Evolutionary conservation across 2,329 filamentous ascomycete species (phyloP), one percentile per base, ranked within the genome.

Genomic region (Trichophyton benhamiae): DNA sequence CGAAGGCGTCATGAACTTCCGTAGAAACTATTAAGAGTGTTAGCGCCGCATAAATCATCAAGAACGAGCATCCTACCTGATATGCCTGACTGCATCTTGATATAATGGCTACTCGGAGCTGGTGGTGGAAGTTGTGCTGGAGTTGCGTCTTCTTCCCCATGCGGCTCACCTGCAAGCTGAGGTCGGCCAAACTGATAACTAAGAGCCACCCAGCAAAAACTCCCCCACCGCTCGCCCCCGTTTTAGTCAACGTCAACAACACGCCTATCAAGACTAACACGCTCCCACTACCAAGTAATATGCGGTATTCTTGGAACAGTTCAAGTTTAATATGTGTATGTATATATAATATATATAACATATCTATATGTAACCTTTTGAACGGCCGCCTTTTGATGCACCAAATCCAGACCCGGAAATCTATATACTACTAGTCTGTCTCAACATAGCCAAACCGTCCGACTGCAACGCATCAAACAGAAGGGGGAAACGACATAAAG

Each of bases 61-160:
- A 5, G 3, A 52, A 11, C 5, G 3, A 49, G 20, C 15, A 41
- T 25, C 25, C 20, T 71, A 78, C 76, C 76, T 69, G 75, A 71
- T 64, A 78, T 78, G 69, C 76, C 76, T n/a, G 76, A 78, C 72
- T 78, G 76, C 76, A 79, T 79, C 36, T 65, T 74, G 67, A 46
- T 36, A 55, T 38, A 13, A 15, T 57, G n/a, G 5, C n/a, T 42
- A 13, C 13, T 13, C 33, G n/a, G 52, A n/a, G 52, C 33, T 20
- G 52, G 49, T 6, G 42, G 42, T 7, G 3, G 13, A 15, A 7
- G 42, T 17, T 46, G 42, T 46, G 15, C 6, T n/a, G 42, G n/a
- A 11, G 44, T 25, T 48, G 20, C 17, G 22, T 17, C 20, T 48
- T 20, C 44, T 48, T 38, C 33, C 33, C 33, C 33, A 11, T 48